Evolutionary conservation across 192 early-diverging fungal genomes (phyloP), one percentile per base, ranked within the genome.

Genomic region (Backusella mclennaniae): DNA sequence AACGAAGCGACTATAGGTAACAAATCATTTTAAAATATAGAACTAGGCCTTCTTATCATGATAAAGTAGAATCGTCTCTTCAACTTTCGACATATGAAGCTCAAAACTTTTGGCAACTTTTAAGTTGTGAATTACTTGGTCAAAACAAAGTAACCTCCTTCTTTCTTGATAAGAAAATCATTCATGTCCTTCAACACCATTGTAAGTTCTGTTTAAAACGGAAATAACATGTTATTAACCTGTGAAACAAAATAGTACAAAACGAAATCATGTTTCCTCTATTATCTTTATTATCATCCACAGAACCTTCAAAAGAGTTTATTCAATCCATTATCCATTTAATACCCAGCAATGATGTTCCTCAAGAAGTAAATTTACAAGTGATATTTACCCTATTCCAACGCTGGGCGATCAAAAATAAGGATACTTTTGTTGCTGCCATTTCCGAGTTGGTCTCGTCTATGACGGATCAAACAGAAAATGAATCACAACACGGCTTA

Each of bases 31-130:
- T 26, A 12, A 38, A 33, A 46, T 17, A 29, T 11, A 74, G n/a
- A 36, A 36, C 66, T 3, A 31, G 29, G 11, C 11, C n/a, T 59
- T 36, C 17, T 21, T 15, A 39, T 38, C 19, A 14, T 21, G 42
- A 17, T 66, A 4, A 67, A 44, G 14, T 67, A 56, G 52, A 36
- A 19, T 75, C 31, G 1, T 70, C 46, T 2, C 33, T 67, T 29
- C 33, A 21, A 29, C 53, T 74, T 41, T 53, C 49, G 15, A 29
- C 52, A 0, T 74, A 74, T 41, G 53, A 56, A 59, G 42, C 56
- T 6, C 56, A 63, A 31, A 63, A 59, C 41, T 23, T 74, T 26
- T 74, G 73, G 73, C 73, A 74, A 7, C 53, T 74, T 26, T 26
- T 74, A 26, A 11, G 56, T 23, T 33, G 53, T 63, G 73, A 74